A percentile compares a stretch with the other conserved stretches of the same genome.
Conservation (phyloP, 2,329 filamentous ascomycete genomes). For the Phaeosphaeria sp. region DNA sequence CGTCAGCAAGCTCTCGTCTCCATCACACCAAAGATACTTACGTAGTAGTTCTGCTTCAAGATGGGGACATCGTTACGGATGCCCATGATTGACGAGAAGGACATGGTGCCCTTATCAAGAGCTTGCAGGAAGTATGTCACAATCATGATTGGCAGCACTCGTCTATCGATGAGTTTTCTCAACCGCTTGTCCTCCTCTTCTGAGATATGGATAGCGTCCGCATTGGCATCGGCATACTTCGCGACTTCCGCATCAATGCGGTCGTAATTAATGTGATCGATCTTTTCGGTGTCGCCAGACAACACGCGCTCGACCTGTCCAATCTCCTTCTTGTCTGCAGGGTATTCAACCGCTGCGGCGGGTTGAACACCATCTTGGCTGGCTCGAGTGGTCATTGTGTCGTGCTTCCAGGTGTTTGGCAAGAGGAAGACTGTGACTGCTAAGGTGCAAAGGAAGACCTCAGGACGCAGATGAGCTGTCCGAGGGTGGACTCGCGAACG, state of each 20-base stretch:
- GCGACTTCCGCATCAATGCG: slow-evolving; percentile 74
- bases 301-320: slow-evolving; percentile 58
- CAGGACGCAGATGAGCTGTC: slow-evolving; percentile 23
- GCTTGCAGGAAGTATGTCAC: slow-evolving; percentile 73
- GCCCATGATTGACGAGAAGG: slow-evolving; percentile 68
- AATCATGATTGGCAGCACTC: slow-evolving; percentile 74
- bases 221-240: slow-evolving; percentile 66
- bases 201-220: slow-evolving; percentile 60
- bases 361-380: slow-evolving; percentile 23
- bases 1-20: slow-evolving; percentile 9
- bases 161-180: slow-evolving; percentile 69
- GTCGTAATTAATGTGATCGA: slow-evolving; percentile 62
- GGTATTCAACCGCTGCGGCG: slow-evolving; percentile 21
- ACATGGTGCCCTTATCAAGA: slow-evolving; percentile 71
- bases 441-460: slow-evolving; percentile 15
- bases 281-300: slow-evolving; percentile 54
- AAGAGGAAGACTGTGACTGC: slow-evolving; percentile 12
- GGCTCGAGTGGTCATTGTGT: slow-evolving; percentile 27
- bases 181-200: slow-evolving; percentile 67
- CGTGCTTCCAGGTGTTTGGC: slow-evolving; percentile 15
- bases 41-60: slow-evolving; percentile 33
- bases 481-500: slow-evolving; percentile 20
- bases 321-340: slow-evolving; percentile 39
- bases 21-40: slow-evolving; percentile 15
- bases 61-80: slow-evolving; percentile 53